phyloP scores from a whole-genome alignment of 1,284 basidiomycete genomes.

The Ceratobasidium sp. region DNA sequence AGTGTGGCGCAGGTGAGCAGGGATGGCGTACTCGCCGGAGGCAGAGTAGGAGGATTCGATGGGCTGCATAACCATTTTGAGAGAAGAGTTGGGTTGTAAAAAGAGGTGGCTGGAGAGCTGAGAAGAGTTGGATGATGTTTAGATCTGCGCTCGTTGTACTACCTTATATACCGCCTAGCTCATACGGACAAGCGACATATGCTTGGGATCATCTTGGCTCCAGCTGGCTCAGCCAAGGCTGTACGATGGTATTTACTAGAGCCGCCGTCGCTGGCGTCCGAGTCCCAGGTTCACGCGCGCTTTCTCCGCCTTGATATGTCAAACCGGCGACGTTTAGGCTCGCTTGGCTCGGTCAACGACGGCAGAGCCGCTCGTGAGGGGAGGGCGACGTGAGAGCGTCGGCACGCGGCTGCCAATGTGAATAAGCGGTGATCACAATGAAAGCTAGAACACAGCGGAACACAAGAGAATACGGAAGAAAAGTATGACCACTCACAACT shows the following conservation, averaged over 20 bases:
- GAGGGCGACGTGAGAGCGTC: not conserved
- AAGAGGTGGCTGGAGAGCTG: not conserved
- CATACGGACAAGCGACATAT: not conserved
- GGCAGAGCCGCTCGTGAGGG: not conserved
- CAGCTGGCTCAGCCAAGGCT: not conserved
- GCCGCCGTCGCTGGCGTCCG: not conserved
- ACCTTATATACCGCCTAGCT: not conserved
- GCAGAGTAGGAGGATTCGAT: not conserved
- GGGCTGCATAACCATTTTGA: constrained; percentile 21
- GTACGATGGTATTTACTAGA: not conserved
- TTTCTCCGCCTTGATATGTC: no score
- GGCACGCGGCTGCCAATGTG: not conserved
- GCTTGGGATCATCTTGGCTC: not conserved
- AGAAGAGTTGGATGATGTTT: constrained; percentile 9
- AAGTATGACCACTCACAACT: not conserved
- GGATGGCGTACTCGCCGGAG: constrained; percentile 15
- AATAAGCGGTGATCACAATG: not conserved
- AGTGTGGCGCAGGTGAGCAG: constrained; percentile 18
- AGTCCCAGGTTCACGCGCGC: not conserved
- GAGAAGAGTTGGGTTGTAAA: not conserved
- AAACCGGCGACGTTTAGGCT: not conserved
- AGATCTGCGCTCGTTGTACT: not conserved
- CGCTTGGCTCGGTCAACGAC: not conserved
- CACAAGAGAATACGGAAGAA: not conserved
- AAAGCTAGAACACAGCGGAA: not conserved